Percentiles rank a stretch among this genome's conserved stretches.
These are phyloP conservation scores for Plasmodium chabaudi DNA, from an alignment of 169 alveolate genomes.

Conservation along the genomic window DNA sequence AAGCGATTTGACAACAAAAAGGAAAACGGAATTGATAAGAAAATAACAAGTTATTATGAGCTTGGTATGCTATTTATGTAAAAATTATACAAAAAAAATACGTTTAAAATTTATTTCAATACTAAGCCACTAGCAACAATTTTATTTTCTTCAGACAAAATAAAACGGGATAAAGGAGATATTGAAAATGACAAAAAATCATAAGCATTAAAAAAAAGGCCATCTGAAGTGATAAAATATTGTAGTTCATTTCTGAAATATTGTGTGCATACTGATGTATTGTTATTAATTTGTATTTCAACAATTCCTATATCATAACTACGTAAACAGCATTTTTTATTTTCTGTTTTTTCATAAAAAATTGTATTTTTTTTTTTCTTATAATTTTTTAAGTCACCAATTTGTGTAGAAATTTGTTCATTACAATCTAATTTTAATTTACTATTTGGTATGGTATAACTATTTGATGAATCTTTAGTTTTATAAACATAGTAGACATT, in stretches of 20 bases:
- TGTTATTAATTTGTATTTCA: constrained; percentile 56
- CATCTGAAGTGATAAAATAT: constrained; percentile 57
- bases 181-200: constrained; percentile 48
- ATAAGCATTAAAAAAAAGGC: constrained; percentile 49
- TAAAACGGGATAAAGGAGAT: constrained; percentile 75
- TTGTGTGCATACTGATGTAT: constrained; percentile 42
- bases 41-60: constrained; percentile 20
- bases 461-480: constrained; percentile 26
- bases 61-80: constrained; percentile 18
- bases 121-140: constrained; percentile 74
- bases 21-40: constrained; percentile 32
- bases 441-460: neutral
- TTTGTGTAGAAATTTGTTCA: constrained; percentile 16
- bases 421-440: constrained; percentile 22
- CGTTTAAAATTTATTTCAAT: constrained; percentile 4
- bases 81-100: neutral
- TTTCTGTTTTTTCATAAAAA: constrained; percentile 45
- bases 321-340: constrained; percentile 50
- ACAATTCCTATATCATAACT: constrained; percentile 61
- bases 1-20: constrained; percentile 6
- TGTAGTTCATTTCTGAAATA: constrained; percentile 33
- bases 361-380: constrained; percentile 18
- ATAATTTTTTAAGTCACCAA: constrained; percentile 29
- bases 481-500: constrained; percentile 51
- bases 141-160: constrained; percentile 71